These are phyloP conservation scores for Mycena metata DNA, from an alignment of 768 basidiomycete genomes.

Conservation along the genomic window DNA sequence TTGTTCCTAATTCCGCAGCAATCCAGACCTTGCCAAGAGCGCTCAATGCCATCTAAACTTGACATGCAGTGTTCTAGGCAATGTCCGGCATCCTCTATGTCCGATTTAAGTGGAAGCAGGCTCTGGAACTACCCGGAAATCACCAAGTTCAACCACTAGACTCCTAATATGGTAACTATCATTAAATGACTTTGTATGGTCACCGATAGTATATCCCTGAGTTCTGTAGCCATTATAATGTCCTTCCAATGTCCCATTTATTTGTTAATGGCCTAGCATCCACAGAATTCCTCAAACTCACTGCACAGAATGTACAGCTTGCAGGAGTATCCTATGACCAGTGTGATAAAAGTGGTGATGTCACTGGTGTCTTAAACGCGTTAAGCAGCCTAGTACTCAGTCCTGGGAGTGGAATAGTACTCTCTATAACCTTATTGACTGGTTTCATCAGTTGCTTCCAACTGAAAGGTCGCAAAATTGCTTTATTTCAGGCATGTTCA, in stretches of 20 bases:
- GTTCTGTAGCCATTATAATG: not conserved
- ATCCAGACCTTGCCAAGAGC: too few species aligned
- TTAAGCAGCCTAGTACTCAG: conserved; percentile 6
- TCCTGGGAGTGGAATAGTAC: conserved; percentile 14
- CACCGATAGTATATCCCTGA: conserved; percentile 12
- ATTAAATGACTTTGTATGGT: conserved; percentile 5
- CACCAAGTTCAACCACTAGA: not conserved
- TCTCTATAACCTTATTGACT: not conserved
- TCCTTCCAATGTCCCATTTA: not conserved
- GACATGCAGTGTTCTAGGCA: not conserved
- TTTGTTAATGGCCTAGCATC: not conserved
- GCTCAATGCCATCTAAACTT: not conserved
- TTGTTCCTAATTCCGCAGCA: too few species aligned
- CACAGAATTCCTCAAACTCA: conserved; percentile 5
- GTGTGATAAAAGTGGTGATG: conserved; percentile 3
- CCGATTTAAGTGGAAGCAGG: conserved; percentile 1
- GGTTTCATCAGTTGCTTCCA: conserved; percentile 13
- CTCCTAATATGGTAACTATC: conserved; percentile 12
- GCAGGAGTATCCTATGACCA: conserved; percentile 9
- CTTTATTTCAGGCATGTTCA: conserved; percentile 15
- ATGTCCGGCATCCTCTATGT: conserved; percentile 6
- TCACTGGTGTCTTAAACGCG: not conserved
- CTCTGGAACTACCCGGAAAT: conserved; percentile 10
- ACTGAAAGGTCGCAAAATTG: conserved; percentile 11
- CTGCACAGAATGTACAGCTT: not conserved